phyloP scores from a whole-genome alignment of 176 grass and related monocot species.

The Lolium multiflorum region DNA sequence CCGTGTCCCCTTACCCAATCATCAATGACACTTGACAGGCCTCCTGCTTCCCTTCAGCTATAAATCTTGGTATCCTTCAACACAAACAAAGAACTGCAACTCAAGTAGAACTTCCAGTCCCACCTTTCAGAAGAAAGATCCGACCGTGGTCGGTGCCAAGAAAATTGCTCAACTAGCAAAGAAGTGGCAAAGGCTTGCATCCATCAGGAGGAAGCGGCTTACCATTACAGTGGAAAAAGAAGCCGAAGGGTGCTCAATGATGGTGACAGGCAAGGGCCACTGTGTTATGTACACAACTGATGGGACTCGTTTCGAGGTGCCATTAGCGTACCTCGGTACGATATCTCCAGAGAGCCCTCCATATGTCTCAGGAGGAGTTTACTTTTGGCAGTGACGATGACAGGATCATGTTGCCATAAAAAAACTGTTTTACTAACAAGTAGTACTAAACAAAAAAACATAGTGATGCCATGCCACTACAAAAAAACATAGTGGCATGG shows the following conservation, averaged over 20 bases:
- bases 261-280: conserved; percentile 23
- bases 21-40: neutral
- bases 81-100: conserved; percentile 30
- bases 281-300: neutral
- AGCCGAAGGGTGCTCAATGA: neutral
- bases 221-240: neutral
- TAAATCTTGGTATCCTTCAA: conserved; percentile 11
- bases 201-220: neutral
- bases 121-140: too few relatives aligned
- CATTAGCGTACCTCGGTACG: too few relatives aligned
- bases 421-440: too few relatives aligned
- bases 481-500: neutral
- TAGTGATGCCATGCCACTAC: too few relatives aligned
- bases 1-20: conserved; percentile 24
- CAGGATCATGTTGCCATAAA: too few relatives aligned
- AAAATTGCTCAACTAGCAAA: neutral
- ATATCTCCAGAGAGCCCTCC: too few relatives aligned
- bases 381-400: too few relatives aligned
- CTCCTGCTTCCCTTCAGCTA: neutral
- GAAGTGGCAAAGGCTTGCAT: conserved; percentile 50
- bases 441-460: too few relatives aligned
- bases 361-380: too few relatives aligned
- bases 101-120: neutral
- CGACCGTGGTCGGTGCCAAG: neutral
- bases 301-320: too few relatives aligned